phyloP scores from a whole-genome alignment of 768 basidiomycete species.

The Cubamyces lactineus region DNA sequence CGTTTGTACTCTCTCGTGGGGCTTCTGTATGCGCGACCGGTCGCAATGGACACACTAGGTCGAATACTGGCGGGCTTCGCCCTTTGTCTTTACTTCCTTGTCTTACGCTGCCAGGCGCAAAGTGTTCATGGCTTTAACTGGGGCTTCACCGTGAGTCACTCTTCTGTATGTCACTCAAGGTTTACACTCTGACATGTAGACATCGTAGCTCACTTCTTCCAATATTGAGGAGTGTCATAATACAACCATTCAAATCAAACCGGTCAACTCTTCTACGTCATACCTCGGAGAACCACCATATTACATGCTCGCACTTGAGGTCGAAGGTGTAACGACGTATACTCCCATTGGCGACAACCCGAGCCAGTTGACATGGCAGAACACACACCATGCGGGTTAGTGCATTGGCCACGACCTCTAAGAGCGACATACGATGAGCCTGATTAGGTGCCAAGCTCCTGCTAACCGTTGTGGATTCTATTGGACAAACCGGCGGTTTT shows the following conservation, averaged over 20 bases:
- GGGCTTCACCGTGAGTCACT: conserved; percentile 5
- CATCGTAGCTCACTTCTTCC: neutral
- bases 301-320: conserved; percentile 46
- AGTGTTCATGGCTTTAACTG: conserved; percentile 32
- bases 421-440: neutral
- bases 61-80: conserved; percentile 20
- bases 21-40: neutral
- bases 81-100: conserved; percentile 4
- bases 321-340: conserved; percentile 39
- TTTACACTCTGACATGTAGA: neutral
- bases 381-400: conserved; percentile 46
- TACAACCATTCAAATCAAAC: conserved; percentile 28
- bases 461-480: conserved; percentile 48
- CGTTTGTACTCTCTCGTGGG: neutral
- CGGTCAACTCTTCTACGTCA: conserved; percentile 28
- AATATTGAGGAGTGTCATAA: conserved; percentile 31
- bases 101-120: conserved; percentile 10
- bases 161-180: no score
- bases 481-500: conserved; percentile 47
- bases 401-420: neutral
- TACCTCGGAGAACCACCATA: conserved; percentile 40
- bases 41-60: conserved; percentile 21
- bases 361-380: conserved; percentile 41
- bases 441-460: conserved; percentile 46
- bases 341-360: conserved; percentile 35